Conservation (phyloP, 176 grass and related monocot species). For the Chloris gayana region DNA sequence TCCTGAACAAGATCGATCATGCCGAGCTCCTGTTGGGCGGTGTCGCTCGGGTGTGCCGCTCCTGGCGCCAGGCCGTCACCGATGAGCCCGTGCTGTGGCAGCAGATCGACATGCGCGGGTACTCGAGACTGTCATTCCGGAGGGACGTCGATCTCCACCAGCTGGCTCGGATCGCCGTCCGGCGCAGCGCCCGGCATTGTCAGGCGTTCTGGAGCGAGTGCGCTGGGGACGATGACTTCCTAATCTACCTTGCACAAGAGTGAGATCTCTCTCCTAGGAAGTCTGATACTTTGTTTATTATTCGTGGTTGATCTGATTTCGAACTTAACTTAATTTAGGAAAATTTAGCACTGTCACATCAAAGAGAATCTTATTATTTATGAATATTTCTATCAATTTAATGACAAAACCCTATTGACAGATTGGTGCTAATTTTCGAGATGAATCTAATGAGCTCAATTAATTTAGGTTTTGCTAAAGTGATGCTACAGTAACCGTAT, state of each 20-base stretch:
- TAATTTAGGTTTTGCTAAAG: too few species aligned
- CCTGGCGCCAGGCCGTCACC: background rate
- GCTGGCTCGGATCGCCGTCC: slow-evolving; percentile 15
- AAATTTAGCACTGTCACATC: too few species aligned
- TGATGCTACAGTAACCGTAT: too few species aligned
- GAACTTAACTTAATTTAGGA: too few species aligned
- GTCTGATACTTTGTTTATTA: too few species aligned
- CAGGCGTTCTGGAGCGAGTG: slow-evolving; percentile 33
- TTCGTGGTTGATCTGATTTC: too few species aligned
- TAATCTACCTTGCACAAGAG: slow-evolving; percentile 21
- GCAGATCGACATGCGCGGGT: background rate
- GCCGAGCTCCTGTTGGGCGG: background rate
- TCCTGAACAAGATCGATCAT: background rate
- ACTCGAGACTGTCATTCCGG: background rate
- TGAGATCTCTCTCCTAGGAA: background rate
- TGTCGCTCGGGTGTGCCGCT: background rate
- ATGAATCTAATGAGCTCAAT: too few species aligned
- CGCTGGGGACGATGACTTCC: slow-evolving; percentile 19
- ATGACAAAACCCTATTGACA: too few species aligned
- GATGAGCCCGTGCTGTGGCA: background rate
- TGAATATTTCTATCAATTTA: too few species aligned
- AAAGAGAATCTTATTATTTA: too few species aligned
- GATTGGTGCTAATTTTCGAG: too few species aligned
- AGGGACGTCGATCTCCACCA: background rate
- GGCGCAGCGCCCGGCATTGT: slow-evolving; percentile 7